phyloP scores from a whole-genome alignment of 1,284 basidiomycete species.

The Amylostereum areolatum region DNA sequence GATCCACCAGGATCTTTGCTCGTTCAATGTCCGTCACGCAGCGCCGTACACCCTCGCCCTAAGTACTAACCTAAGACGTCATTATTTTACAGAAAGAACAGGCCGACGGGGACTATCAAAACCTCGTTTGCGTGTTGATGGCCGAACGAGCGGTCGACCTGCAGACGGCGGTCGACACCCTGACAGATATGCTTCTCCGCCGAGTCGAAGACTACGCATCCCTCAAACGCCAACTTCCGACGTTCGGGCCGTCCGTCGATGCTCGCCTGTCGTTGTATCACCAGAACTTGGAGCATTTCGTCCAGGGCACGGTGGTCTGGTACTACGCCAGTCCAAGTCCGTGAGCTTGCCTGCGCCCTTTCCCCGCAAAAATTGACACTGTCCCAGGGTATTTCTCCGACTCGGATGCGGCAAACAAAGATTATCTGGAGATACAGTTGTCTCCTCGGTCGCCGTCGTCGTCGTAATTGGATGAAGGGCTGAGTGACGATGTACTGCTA shows the following conservation, averaged over 20 bases:
- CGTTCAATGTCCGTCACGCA: conserved; percentile 34
- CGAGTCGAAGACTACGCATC: conserved; percentile 35
- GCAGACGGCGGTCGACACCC: conserved; percentile 35
- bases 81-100: conserved; percentile 37
- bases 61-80: conserved; percentile 4
- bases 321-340: conserved; percentile 36
- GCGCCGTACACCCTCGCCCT: conserved; percentile 1
- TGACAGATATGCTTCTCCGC: conserved; percentile 36
- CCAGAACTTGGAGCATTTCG: conserved; percentile 38
- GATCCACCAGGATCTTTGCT: conserved; percentile 36
- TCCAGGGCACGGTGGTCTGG: conserved; percentile 44
- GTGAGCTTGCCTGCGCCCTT: neutral
- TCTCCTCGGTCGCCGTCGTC: too few species aligned
- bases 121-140: conserved; percentile 43
- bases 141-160: conserved; percentile 34
- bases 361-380: neutral
- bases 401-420: too few species aligned
- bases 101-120: conserved; percentile 43
- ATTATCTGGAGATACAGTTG: too few species aligned
- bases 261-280: conserved; percentile 31
- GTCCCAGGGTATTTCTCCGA: too few species aligned
- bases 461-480: too few species aligned
- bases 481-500: too few species aligned
- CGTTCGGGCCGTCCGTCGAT: conserved; percentile 36
- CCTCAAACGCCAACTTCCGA: conserved; percentile 32